Evolutionary conservation across 2,329 filamentous ascomycete species (phyloP), one percentile per base, ranked within the genome.

Genomic region (Arthrinium puccinioides): DNA sequence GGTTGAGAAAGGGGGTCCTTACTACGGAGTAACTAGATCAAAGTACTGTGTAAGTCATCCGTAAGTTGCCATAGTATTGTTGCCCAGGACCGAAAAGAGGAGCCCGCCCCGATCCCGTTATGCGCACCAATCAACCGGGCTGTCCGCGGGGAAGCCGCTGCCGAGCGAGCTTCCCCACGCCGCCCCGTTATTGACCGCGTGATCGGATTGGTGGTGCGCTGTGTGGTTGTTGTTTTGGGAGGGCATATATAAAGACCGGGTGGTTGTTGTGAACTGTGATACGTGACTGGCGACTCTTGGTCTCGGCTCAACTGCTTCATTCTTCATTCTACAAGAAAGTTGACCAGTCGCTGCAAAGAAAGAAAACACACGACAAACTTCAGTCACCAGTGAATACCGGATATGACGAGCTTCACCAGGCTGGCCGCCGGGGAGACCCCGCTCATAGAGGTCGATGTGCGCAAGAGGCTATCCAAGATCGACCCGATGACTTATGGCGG

Each of bases 401-500:
- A n/a, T 36, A 87, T 87, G 84, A 77, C 84, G 9, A 84, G 79
- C 32, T 87, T 86, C 54, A 87, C 83, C 18, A 76, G 75, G 52
- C 75, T 86, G 45, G 52, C 63, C 9, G 76, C 79, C 39, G 67
- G 68, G 45, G 74, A 81, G 48, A 70, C 62, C 42, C 73, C 83
- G 32, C 72, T 70, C 46, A 84, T 87, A 52, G 72, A 73, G 37
- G 65, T 89, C 41, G 76, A 86, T 53, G 67, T 81, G 5, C 58
- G 63, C 13, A 74, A 83, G 56, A 76, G 72, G 47, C 62, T 89
- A 38, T 81, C 82, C 41, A 79, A 79, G 55, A 87, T 92, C 52
- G 79, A 88, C 52, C 76, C 84, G 43, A 86, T 86, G 54, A 86
- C 84, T 51, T 92, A 90, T 70, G 82, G 83, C 39, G 86, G 85